phyloP scores from a whole-genome alignment of 129 eudicot species.

The Chrysanthemum makinoi region DNA sequence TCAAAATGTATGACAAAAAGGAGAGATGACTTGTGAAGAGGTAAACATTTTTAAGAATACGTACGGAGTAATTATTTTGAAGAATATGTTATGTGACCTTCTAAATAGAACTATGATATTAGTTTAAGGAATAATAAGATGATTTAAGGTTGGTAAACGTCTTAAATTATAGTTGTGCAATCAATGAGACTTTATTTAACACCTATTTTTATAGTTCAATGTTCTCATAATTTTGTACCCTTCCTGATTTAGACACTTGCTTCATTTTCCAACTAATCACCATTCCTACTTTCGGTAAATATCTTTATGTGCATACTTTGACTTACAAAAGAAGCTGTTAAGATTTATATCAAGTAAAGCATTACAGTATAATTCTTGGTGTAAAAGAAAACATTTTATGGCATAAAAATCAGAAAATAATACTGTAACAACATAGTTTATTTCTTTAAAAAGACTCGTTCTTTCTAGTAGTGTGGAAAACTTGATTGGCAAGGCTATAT shows the following conservation, averaged over 20 bases:
- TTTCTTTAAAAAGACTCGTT: slow-evolving; percentile 18
- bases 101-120: background rate
- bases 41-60: background rate
- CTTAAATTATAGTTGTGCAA: slow-evolving; percentile 17
- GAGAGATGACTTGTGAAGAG: too few species aligned
- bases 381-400: background rate
- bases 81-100: background rate
- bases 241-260: slow-evolving; percentile 27
- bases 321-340: too few species aligned
- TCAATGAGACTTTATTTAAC: slow-evolving; percentile 9
- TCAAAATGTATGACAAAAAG: too few species aligned
- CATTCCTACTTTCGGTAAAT: too few species aligned
- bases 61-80: background rate
- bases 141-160: slow-evolving; percentile 23
- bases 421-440: background rate
- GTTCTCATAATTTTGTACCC: slow-evolving; percentile 21
- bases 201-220: slow-evolving; percentile 17
- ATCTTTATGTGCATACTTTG: too few species aligned
- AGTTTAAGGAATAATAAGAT: slow-evolving; percentile 6
- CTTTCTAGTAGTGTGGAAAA: slow-evolving; percentile 25
- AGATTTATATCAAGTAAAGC: background rate
- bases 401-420: background rate
- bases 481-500: slow-evolving; percentile 12
- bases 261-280: too few species aligned
- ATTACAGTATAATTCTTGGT: too few species aligned